Evolutionary conservation across 768 basidiomycete species (phyloP), one percentile per base, ranked within the genome.

Genomic region (Filobasidium floriforme): DNA sequence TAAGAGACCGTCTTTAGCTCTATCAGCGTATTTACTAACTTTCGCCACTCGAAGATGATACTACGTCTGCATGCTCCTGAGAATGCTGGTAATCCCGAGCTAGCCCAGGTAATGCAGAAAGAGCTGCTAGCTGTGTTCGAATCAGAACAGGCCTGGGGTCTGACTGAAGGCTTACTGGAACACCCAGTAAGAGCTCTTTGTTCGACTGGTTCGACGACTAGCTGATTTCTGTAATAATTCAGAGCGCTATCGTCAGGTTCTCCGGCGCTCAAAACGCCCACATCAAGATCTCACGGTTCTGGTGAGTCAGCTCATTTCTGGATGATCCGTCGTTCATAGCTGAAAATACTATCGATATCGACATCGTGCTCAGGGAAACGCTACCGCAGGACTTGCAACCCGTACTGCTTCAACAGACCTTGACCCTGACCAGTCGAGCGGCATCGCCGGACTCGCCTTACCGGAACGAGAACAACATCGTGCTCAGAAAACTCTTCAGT

Each of bases 191-290:
- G 26, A 10, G 9, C 7, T 60, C n/a, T 12, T 46, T 52, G 12
- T 12, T 49, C 41, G 7, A 6, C 22, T 29, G 10, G 7, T 2
- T 26, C 37, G 18, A 37, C 32, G 32, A 37, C 32, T 3, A 37
- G 15, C 10, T 51, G 14, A 3, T n/a, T 19, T 60, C 9, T 32
- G 32, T 64, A 15, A 60, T 65, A 24, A 11, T 28, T 41, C 54
- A 80, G 79, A 88, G 93, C 77, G 82, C 83, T 61, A 90, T 90
- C 73, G 89, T 94, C 11, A 89, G 92, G 76, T 97, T 94, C 82
- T 94, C 91, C 73, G 91, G 92, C 1, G 92, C 92, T 5, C 92
- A 96, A 72, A 96, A 90, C 0, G 85, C 88, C 1, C 90, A 93
- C 74, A 89, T 93, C 68, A 97, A 97, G 83, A 90, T 94, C 69